A percentile compares a stretch with the other conserved stretches of the same genome.
Evolutionary conservation across 2,329 filamentous ascomycete genomes (phyloP).

Genomic region (Cladosporium colombiae): DNA sequence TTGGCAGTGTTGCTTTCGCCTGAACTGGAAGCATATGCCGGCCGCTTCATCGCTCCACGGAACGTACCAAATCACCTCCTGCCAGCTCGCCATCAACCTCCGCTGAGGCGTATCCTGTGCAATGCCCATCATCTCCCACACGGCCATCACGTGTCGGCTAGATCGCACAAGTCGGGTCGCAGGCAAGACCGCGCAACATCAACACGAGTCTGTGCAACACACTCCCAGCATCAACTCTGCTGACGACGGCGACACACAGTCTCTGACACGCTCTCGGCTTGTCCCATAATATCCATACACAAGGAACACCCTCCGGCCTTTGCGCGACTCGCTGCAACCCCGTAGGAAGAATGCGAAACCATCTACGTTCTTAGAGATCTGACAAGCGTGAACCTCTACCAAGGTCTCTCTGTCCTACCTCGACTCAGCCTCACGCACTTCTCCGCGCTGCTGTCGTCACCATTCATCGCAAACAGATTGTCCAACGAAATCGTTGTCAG

Average conservation of each 20-base stretch:
- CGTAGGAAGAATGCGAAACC: not conserved
- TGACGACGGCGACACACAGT: not conserved
- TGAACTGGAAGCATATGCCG: not conserved
- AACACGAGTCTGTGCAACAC: not conserved
- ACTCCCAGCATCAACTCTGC: not conserved
- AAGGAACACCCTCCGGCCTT: not conserved
- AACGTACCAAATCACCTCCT: not conserved
- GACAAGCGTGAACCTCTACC: conserved; percentile 2
- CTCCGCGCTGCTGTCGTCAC: not conserved
- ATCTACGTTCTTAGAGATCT: not conserved
- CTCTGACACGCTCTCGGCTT: not conserved
- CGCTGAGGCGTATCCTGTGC: not conserved
- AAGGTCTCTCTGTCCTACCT: not conserved
- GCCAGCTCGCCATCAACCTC: not conserved
- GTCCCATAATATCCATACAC: not conserved
- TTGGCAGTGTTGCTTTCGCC: not conserved
- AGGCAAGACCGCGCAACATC: not conserved
- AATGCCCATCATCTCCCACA: not conserved
- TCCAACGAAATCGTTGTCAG: not conserved
- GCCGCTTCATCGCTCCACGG: not conserved
- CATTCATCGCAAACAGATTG: not conserved
- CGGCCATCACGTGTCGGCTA: not conserved
- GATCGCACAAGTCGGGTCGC: not conserved
- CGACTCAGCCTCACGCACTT: not conserved
- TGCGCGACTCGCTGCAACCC: not conserved